Percentiles rank a stretch among this genome's conserved stretches.
phyloP scores from a whole-genome alignment of 2,329 filamentous ascomycete genomes.

The Colletotrichum higginsianum region DNA sequence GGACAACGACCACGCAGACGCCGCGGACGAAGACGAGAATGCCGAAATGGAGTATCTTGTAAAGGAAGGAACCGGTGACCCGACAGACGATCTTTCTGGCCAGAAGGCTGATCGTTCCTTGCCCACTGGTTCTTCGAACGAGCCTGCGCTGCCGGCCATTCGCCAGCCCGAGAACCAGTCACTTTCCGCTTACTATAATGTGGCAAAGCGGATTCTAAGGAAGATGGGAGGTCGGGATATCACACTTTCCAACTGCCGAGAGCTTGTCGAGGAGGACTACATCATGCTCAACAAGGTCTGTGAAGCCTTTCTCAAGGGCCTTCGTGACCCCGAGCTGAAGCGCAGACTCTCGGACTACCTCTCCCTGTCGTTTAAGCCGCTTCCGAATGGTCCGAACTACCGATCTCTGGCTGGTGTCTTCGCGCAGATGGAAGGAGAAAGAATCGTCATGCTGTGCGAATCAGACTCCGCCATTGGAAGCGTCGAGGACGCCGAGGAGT shows the following conservation, averaged over 20 bases:
- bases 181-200: conserved; percentile 62
- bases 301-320: conserved; percentile 68
- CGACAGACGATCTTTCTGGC: conserved; percentile 16
- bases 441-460: conserved; percentile 64
- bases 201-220: conserved; percentile 65
- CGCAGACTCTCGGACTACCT: conserved; percentile 60
- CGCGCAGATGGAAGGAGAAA: conserved; percentile 71
- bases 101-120: not conserved
- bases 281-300: conserved; percentile 66
- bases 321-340: conserved; percentile 63
- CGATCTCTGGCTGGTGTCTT: conserved; percentile 69
- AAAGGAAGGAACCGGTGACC: conserved; percentile 21
- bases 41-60: conserved; percentile 9
- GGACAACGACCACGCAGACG: conserved; percentile 55
- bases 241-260: conserved; percentile 60
- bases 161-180: conserved; percentile 59
- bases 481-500: conserved; percentile 52
- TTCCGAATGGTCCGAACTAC: conserved; percentile 48
- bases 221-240: conserved; percentile 66
- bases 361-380: conserved; percentile 60
- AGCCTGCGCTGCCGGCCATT: conserved; percentile 47
- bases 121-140: not conserved
- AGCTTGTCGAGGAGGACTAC: conserved; percentile 62
- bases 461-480: conserved; percentile 53
- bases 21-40: conserved; percentile 50